These are phyloP conservation scores for Talaromyces atroroseus DNA, from an alignment of 2,329 filamentous ascomycete genomes.

Conservation along the genomic window DNA sequence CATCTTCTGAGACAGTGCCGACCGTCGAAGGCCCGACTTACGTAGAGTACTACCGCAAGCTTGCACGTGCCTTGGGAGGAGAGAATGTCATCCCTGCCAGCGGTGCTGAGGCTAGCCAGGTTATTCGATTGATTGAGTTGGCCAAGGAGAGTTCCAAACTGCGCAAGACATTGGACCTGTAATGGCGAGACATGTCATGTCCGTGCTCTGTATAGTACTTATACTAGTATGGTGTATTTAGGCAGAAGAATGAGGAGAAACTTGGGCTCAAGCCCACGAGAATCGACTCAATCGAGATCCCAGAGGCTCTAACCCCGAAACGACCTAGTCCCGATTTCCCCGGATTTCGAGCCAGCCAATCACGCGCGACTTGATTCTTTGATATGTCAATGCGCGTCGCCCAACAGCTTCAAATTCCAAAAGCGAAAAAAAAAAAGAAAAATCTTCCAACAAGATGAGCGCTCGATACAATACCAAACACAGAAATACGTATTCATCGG, in stretches of 20 bases:
- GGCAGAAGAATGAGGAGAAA: no score
- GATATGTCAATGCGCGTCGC: no score
- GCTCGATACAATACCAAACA: neutral
- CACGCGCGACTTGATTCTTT: neutral
- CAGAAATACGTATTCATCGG: neutral
- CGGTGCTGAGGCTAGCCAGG: slow-evolving; percentile 47
- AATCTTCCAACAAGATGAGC: no score
- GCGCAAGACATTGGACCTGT: slow-evolving; percentile 44
- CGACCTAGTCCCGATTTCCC: neutral
- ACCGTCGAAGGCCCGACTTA: slow-evolving; percentile 62
- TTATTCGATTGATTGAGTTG: slow-evolving; percentile 54
- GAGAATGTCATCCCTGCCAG: slow-evolving; percentile 50
- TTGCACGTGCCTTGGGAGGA: slow-evolving; percentile 51
- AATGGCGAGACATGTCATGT: neutral
- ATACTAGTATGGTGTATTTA: no score
- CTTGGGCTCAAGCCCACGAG: no score
- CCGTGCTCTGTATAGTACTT: neutral
- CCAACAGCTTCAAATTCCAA: no score
- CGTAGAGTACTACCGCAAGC: slow-evolving; percentile 57
- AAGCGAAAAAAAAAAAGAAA: no score
- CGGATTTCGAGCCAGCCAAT: neutral
- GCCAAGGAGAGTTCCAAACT: slow-evolving; percentile 49
- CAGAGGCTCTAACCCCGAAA: slow-evolving; percentile 9
- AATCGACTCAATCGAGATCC: neutral
- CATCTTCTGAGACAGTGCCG: slow-evolving; percentile 48